Base-by-base conservation (phyloP, 306 rosid species). In the Sicyos baderoa region DNA sequence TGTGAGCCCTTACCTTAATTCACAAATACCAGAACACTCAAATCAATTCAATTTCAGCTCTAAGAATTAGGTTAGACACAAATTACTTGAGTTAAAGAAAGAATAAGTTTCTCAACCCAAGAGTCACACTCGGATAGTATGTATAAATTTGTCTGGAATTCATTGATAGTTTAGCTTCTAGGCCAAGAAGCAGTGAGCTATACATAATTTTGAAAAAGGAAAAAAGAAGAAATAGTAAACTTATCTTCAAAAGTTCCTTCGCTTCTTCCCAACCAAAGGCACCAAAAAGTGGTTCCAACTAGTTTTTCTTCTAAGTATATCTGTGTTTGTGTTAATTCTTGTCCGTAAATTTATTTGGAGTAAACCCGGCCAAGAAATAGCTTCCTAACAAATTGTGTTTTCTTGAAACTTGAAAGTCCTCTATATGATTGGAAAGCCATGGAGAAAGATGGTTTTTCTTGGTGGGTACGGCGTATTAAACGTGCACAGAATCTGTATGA, bases 381-480 rank as follows among this genome's bases (percentile, higher is more conserved):
- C 51, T 70, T 72, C 51, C 80, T 76, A 47, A 83, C 71, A 72
- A 37, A 75, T 61, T 29, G 65, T 12, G 49, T 82, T 78, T 56
- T 2, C 23, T 71, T 71, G 45, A 54, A 22, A 74, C 78, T 32
- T 64, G 68, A 86, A 63, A 92, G 98, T 82, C 97, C 98, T 73
- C 77, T 92, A 62, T 92, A 89, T 79, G 90, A 92, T 80, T 92
- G 97, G 97, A 85, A 92, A 70, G 91, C 91, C 58, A 92, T 92
- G 98, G 97, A 86, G 80, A 81, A 85, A 85, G 96, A 89, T 61
- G 91, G 91, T 61, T 92, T 83, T 79, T 89, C 94, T 37, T 92
- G 98, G 98, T 92, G 98, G 98, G 73, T 89, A 52, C 87, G 85
- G 19, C 96, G 98, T 72, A 72, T 92, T 61, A 77, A 25, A 37